phyloP scores from a whole-genome alignment of 1,139 yeast species.

The Protomyces gravidus region DNA sequence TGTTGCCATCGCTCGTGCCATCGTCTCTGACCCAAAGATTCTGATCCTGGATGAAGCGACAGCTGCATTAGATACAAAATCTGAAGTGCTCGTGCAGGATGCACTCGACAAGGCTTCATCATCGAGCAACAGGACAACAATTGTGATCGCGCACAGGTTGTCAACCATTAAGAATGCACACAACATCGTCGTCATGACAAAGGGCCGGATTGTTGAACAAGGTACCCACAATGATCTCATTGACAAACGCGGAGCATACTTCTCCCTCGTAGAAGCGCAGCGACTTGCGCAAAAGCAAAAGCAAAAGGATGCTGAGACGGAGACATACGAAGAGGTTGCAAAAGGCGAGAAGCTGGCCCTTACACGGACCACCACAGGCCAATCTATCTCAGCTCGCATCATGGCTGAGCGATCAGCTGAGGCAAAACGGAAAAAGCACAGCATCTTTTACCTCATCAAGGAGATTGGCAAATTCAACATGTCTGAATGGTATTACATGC shows the following conservation, averaged over 20 bases:
- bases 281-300: slow-evolving; percentile 22
- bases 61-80: slow-evolving; percentile 65
- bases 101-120: slow-evolving; percentile 59
- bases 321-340: slow-evolving; percentile 5
- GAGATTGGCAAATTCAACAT: slow-evolving; percentile 32
- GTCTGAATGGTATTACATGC: slow-evolving; percentile 34
- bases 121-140: slow-evolving; percentile 58
- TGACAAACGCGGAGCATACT: slow-evolving; percentile 39
- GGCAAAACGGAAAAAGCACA: slow-evolving; percentile 9
- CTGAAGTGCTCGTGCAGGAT: slow-evolving; percentile 66
- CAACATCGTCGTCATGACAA: slow-evolving; percentile 46
- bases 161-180: slow-evolving; percentile 60
- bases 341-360: slow-evolving; percentile 11
- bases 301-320: slow-evolving; percentile 22
- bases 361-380: slow-evolving; percentile 13
- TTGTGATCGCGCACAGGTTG: slow-evolving; percentile 72
- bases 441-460: slow-evolving; percentile 28
- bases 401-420: slow-evolving; percentile 27
- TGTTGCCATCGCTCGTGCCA: slow-evolving; percentile 68
- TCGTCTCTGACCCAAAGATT: slow-evolving; percentile 58
- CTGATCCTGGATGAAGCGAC: slow-evolving; percentile 76
- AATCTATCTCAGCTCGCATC: slow-evolving; percentile 30
- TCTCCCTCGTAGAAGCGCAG: slow-evolving; percentile 25
- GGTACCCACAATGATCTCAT: slow-evolving; percentile 46
- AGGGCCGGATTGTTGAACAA: slow-evolving; percentile 45